Conservation (phyloP, 306 rosid species). For the Comarum palustre region DNA sequence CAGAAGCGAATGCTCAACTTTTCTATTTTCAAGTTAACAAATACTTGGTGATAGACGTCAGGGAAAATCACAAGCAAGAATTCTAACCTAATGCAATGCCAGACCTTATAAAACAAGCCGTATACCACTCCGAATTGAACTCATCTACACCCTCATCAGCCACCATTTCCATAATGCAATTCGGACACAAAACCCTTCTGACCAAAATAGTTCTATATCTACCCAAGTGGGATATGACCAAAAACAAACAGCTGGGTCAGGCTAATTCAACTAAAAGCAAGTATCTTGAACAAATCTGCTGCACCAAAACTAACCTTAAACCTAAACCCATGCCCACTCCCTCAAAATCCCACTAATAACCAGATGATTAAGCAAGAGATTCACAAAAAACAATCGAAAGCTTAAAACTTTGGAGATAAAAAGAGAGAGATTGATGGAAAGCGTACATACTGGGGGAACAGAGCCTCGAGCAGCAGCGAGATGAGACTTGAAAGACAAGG, state of each 20-base stretch:
- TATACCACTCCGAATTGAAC: too few relatives aligned
- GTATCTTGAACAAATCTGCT: neutral
- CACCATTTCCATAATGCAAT: neutral
- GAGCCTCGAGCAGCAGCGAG: slow-evolving; percentile 34
- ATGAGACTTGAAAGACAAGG: slow-evolving; percentile 29
- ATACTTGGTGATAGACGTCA: neutral
- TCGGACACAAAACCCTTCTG: neutral
- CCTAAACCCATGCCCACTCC: neutral
- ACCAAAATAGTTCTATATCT: neutral
- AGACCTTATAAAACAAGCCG: too few relatives aligned
- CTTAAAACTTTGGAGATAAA: neutral
- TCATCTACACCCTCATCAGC: neutral
- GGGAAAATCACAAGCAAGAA: neutral
- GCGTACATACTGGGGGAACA: slow-evolving; percentile 48
- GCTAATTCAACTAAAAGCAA: neutral
- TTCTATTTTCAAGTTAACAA: too few relatives aligned
- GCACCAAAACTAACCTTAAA: neutral
- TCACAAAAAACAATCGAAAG: neutral
- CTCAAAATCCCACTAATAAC: neutral
- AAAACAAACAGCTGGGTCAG: neutral
- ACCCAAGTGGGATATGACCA: neutral
- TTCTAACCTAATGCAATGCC: neutral
- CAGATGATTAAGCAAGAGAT: neutral
- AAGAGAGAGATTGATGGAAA: slow-evolving; percentile 7
- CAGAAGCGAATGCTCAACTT: too few relatives aligned